Evolutionary conservation across 148 eudicot genomes (phyloP).

Genomic region (Arbutus unedo): DNA sequence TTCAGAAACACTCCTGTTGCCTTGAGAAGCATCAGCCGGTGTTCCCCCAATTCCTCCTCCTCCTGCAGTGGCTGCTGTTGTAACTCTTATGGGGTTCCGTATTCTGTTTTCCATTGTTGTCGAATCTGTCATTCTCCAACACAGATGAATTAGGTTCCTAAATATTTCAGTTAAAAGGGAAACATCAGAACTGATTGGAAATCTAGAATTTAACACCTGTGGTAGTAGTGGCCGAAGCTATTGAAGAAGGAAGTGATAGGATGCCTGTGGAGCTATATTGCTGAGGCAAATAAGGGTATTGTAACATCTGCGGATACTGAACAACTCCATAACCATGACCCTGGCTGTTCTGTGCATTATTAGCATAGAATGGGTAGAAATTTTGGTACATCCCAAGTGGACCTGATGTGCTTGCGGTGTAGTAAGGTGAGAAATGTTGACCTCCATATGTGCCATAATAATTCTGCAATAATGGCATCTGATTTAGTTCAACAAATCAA

Average conservation of each 20-base stretch:
- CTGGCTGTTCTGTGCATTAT: constrained; percentile 40
- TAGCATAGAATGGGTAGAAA: constrained; percentile 32
- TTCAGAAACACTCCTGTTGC: constrained; percentile 30
- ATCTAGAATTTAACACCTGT: constrained; percentile 23
- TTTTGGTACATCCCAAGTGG: constrained; percentile 37
- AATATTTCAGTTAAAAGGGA: neutral
- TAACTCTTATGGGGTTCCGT: constrained; percentile 13
- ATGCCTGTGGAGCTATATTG: constrained; percentile 32
- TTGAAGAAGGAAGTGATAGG: constrained; percentile 45
- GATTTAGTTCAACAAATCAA: neutral
- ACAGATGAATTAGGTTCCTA: neutral
- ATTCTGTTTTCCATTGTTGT: constrained; percentile 1
- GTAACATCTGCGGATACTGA: constrained; percentile 44
- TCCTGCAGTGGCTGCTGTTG: neutral
- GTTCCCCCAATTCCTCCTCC: constrained; percentile 21
- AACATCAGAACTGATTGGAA: neutral
- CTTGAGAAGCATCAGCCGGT: constrained; percentile 35
- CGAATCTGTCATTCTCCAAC: neutral
- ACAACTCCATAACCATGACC: constrained; percentile 38
- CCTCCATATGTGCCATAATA: constrained; percentile 43
- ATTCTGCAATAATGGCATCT: constrained; percentile 29
- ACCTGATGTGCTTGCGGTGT: constrained; percentile 33
- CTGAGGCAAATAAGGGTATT: constrained; percentile 43
- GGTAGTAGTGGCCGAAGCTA: constrained; percentile 21
- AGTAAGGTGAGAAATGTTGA: constrained; percentile 43